Percentiles rank a stretch among this genome's conserved stretches.
phyloP scores from a whole-genome alignment of 1,139 yeast genomes.

The Yamadazyma sp. region DNA sequence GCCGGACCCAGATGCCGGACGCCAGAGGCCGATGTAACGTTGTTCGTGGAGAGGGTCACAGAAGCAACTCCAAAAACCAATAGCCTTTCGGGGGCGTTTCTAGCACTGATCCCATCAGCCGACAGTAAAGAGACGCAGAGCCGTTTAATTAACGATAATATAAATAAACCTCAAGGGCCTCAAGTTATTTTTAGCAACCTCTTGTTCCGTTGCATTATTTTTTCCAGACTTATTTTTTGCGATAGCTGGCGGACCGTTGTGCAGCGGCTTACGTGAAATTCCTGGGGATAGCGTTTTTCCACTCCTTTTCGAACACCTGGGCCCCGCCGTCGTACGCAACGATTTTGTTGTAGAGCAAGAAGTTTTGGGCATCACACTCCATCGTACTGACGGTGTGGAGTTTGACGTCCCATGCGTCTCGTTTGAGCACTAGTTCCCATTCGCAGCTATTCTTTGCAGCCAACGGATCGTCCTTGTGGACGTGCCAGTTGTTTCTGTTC shows the following conservation, averaged over 20 bases:
- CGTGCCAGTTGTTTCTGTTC: constrained; percentile 33
- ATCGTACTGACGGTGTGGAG: constrained; percentile 25
- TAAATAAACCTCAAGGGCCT: background rate
- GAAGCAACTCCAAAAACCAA: no score
- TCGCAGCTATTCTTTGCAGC: constrained; percentile 31
- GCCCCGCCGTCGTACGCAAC: constrained; percentile 18
- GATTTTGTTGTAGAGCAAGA: constrained; percentile 19
- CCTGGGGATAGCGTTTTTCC: constrained; percentile 9
- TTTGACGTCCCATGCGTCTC: constrained; percentile 34
- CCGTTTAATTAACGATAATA: constrained; percentile 3
- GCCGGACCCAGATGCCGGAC: no score
- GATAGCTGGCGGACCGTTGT: no score
- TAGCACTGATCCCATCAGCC: no score
- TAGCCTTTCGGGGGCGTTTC: no score
- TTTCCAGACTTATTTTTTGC: no score
- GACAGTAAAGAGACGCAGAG: no score
- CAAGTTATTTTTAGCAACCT: background rate
- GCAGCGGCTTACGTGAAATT: constrained; percentile 1
- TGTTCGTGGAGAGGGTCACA: background rate
- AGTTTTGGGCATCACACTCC: constrained; percentile 23
- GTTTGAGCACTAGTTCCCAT: constrained; percentile 34
- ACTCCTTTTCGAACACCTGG: constrained; percentile 11
- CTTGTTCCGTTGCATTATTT: no score
- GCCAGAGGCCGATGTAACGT: no score
- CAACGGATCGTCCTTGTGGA: constrained; percentile 29